Percentiles rank a stretch among this genome's conserved stretches.
phyloP scores from a whole-genome alignment of 2,329 filamentous ascomycete genomes.

The Botrytis aclada region DNA sequence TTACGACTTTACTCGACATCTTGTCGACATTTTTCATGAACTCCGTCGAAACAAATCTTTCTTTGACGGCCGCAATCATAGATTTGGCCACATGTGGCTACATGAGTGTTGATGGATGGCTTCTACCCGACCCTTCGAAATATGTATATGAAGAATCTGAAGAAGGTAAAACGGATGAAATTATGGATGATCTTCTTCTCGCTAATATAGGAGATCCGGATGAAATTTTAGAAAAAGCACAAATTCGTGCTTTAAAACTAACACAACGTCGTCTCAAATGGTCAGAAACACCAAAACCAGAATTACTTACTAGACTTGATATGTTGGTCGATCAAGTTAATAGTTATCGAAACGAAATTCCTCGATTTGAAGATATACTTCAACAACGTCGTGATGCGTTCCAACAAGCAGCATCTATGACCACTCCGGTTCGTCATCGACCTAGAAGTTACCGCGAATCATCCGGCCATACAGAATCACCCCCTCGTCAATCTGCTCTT shows the following conservation, averaged over 20 bases:
- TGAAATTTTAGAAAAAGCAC: conserved; percentile 44
- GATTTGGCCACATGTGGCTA: conserved; percentile 81
- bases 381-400: conserved; percentile 64
- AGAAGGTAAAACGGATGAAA: conserved; percentile 33
- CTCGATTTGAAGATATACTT: conserved; percentile 70
- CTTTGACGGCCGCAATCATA: conserved; percentile 78
- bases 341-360: conserved; percentile 60
- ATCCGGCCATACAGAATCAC: conserved; percentile 47
- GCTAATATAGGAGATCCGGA: conserved; percentile 27
- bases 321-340: conserved; percentile 60
- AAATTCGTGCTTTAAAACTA: conserved; percentile 47
- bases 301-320: conserved; percentile 57
- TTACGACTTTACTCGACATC: conserved; percentile 65
- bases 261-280: conserved; percentile 55
- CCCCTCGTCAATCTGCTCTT: conserved; percentile 52
- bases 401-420: conserved; percentile 50
- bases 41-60: conserved; percentile 85
- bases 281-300: conserved; percentile 49
- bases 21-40: conserved; percentile 84
- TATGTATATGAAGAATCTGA: conserved; percentile 55
- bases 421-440: conserved; percentile 34
- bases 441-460: conserved; percentile 48
- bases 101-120: conserved; percentile 85
- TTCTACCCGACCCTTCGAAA: conserved; percentile 68
- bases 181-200: conserved; percentile 38